Base-by-base conservation (phyloP, 495 filamentous ascomycete genomes). In the Talaromyces borbonicus region DNA sequence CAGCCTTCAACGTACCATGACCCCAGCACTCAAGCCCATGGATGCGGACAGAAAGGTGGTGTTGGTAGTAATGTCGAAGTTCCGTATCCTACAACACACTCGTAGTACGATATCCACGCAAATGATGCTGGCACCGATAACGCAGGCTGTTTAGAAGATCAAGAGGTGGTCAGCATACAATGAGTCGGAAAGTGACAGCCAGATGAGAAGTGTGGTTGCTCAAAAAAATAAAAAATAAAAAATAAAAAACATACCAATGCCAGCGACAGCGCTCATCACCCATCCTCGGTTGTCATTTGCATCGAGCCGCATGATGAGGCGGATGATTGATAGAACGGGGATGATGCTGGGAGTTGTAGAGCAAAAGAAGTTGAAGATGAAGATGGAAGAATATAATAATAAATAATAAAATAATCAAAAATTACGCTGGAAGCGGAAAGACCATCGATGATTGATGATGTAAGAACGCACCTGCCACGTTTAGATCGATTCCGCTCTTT, bases 1-100 rank as follows among this genome's bases (percentile, higher is more conserved):
- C n/a, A n/a, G n/a, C n/a, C n/a, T n/a, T n/a, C n/a, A 15, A 64
- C 77, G 44, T 62, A 96, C 89, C 90, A 98, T 93, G n/a, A 98
- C 92, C 24, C 92, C 92, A 38, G 94, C 94, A 61, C 88, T 95
- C 40, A 98, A 65, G 65, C 88, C 94, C 49, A 97, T 66, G 2
- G 90, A 94, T 16, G 81, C 80, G 0, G 90, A 87, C 12, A 95
- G 72, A 62, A 98, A 98, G 16, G 71, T 71, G 65, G 83, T 88
- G 61, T 84, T 95, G 53, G 90, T 85, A 54, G 90, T 81, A 54
- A 98, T 95, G 54, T 80, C 78, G 56, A 96, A 98, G 57, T 79
- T 68, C 54, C 73, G 79, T 59, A 82, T 77, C 40, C 78, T 73
- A 4, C 85, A 84, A 47, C 95, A 63, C 16, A 68, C 69, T 46